These are phyloP conservation scores for Selenicereus undatus DNA, from an alignment of 148 eudicot species.

Conservation along the genomic window DNA sequence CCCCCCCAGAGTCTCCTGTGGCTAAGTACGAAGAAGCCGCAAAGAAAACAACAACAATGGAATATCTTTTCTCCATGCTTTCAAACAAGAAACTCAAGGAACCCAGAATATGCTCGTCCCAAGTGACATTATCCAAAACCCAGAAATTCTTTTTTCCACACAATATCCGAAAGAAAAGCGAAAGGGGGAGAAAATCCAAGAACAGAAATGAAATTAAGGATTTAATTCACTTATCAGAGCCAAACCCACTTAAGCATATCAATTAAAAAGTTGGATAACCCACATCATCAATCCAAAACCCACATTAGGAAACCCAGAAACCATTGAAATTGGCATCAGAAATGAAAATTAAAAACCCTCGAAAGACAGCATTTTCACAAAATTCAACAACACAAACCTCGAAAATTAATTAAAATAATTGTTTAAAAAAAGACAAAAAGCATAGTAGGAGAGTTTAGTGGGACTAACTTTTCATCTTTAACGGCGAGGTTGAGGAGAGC, in stretches of 20 bases:
- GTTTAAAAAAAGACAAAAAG: not conserved
- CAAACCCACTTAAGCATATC: not conserved
- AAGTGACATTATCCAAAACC: slow-evolving; percentile 15
- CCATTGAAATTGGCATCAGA: not conserved
- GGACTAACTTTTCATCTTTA: slow-evolving; percentile 74
- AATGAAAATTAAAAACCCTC: not conserved
- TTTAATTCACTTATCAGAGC: not conserved
- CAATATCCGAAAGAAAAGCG: not conserved
- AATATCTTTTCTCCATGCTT: slow-evolving; percentile 2
- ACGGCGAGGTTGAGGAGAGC: slow-evolving; percentile 97
- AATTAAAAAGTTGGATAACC: not conserved
- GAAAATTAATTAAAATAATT: not conserved
- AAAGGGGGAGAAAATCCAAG: not conserved
- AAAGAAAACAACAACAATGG: slow-evolving; percentile 11
- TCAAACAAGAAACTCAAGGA: slow-evolving; percentile 5
- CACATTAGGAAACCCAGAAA: not conserved
- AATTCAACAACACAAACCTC: not conserved
- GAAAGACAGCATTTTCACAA: slow-evolving; percentile 19
- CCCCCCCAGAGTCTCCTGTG: not conserved
- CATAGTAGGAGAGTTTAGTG: not conserved
- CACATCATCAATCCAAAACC: not conserved
- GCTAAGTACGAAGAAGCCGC: slow-evolving; percentile 8
- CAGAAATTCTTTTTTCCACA: not conserved
- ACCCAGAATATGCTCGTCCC: slow-evolving; percentile 9
- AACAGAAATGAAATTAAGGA: not conserved